A percentile compares a stretch with the other conserved stretches of the same genome.
These are phyloP conservation scores for Hippophae tibetana DNA, from an alignment of 306 rosid species.

Conservation along the genomic window DNA sequence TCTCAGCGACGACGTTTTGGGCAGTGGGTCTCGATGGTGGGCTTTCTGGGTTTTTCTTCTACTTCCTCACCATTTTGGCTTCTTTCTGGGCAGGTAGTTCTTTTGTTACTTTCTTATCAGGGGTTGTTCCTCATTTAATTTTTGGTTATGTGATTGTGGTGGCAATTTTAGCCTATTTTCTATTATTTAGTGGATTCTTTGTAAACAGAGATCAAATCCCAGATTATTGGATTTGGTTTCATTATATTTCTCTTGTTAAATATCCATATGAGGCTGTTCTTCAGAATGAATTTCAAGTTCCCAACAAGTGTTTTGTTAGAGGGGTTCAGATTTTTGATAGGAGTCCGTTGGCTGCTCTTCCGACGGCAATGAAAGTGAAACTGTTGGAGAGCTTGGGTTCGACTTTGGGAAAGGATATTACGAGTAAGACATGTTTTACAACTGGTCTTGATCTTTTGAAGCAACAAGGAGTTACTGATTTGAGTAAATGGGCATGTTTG, in stretches of 20 bases:
- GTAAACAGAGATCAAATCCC: slow-evolving; percentile 76
- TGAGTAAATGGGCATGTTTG: slow-evolving; percentile 81
- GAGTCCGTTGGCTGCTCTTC: slow-evolving; percentile 44
- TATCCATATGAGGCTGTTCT: slow-evolving; percentile 78
- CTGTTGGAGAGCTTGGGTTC: slow-evolving; percentile 54
- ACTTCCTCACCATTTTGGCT: slow-evolving; percentile 53
- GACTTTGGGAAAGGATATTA: slow-evolving; percentile 51
- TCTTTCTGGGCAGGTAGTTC: slow-evolving; percentile 94
- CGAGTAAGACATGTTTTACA: slow-evolving; percentile 65
- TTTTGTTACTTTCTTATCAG: slow-evolving; percentile 78
- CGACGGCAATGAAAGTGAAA: slow-evolving; percentile 38
- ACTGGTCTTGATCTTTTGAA: slow-evolving; percentile 57
- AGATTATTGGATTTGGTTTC: slow-evolving; percentile 86
- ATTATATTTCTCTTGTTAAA: slow-evolving; percentile 68
- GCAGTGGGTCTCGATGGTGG: slow-evolving; percentile 96
- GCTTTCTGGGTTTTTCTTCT: slow-evolving; percentile 46
- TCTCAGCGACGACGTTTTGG: slow-evolving; percentile 62
- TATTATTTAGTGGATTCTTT: slow-evolving; percentile 93
- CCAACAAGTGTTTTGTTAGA: slow-evolving; percentile 54
- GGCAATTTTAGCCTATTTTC: slow-evolving; percentile 72
- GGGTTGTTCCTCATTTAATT: slow-evolving; percentile 92
- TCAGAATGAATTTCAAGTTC: slow-evolving; percentile 58
- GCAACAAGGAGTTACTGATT: slow-evolving; percentile 56
- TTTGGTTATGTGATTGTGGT: slow-evolving; percentile 81
- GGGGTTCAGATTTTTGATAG: slow-evolving; percentile 86